phyloP scores from a whole-genome alignment of 495 filamentous ascomycete species.

The Penicillium macrosclerotiorum region DNA sequence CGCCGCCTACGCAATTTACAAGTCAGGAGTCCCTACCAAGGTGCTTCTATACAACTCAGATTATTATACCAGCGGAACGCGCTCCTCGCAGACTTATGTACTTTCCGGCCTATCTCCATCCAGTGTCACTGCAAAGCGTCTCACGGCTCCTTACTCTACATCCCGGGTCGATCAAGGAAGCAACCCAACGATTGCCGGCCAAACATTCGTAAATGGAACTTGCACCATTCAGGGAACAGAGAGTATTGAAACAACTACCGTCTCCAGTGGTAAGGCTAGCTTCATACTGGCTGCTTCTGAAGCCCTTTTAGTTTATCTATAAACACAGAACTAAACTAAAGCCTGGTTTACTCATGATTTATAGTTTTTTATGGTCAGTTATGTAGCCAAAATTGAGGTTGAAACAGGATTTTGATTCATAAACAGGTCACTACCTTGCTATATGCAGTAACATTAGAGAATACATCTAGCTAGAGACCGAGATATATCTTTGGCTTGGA shows the following conservation, averaged over 20 bases:
- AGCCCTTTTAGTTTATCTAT: slow-evolving; percentile 54
- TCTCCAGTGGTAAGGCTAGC: slow-evolving; percentile 42
- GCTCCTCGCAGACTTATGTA: slow-evolving; percentile 43
- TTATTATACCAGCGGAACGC: slow-evolving; percentile 50
- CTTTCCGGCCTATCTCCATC: slow-evolving; percentile 40
- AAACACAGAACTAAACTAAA: too few species aligned
- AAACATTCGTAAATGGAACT: slow-evolving; percentile 52
- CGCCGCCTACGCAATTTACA: slow-evolving; percentile 53
- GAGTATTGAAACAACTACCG: slow-evolving; percentile 36
- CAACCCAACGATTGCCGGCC: slow-evolving; percentile 50
- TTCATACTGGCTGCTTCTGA: slow-evolving; percentile 53
- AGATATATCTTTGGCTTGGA: too few species aligned
- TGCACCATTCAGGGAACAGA: slow-evolving; percentile 46
- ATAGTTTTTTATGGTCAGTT: too few species aligned
- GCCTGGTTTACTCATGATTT: too few species aligned
- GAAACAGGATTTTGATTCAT: too few species aligned
- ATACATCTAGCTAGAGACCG: too few species aligned
- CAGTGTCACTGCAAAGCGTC: slow-evolving; percentile 48
- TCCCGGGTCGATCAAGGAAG: slow-evolving; percentile 49
- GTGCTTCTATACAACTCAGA: slow-evolving; percentile 57
- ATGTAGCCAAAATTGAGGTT: too few species aligned
- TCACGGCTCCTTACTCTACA: slow-evolving; percentile 51
- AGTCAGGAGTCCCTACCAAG: slow-evolving; percentile 36
- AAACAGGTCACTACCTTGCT: too few species aligned
- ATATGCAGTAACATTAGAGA: too few species aligned